A percentile compares a stretch with the other conserved stretches of the same genome.
These are phyloP conservation scores for Penicillium canescens DNA, from an alignment of 495 filamentous ascomycete genomes.

Conservation along the genomic window DNA sequence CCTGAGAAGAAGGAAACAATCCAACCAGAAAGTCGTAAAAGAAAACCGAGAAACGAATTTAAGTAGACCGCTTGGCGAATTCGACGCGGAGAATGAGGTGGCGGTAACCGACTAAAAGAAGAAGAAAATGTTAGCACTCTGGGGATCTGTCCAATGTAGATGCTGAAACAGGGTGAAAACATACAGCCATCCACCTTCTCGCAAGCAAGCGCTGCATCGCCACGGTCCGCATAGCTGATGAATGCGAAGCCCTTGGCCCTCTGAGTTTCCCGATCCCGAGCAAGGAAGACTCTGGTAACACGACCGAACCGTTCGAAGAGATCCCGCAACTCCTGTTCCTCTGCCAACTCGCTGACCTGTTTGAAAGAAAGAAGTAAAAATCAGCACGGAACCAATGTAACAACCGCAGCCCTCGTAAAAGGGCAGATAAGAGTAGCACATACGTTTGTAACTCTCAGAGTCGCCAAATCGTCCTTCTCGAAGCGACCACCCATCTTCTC, in stretches of 20 bases:
- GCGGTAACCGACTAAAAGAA: constrained; percentile 69
- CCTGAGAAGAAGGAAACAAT: constrained; percentile 38
- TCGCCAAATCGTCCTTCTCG: constrained; percentile 95
- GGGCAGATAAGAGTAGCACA: constrained; percentile 34
- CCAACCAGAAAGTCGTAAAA: constrained; percentile 26
- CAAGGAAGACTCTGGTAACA: constrained; percentile 94
- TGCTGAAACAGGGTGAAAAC: constrained; percentile 26
- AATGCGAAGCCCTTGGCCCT: constrained; percentile 97
- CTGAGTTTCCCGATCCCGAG: constrained; percentile 93
- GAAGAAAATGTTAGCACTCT: constrained; percentile 25
- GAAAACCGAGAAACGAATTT: constrained; percentile 32
- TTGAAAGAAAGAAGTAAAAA: constrained; percentile 13
- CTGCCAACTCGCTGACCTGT: constrained; percentile 93
- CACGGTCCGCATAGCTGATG: constrained; percentile 88
- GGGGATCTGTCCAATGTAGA: neutral
- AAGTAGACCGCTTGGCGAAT: constrained; percentile 81
- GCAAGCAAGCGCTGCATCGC: constrained; percentile 87
- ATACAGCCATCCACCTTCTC: constrained; percentile 96
- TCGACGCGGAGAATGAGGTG: constrained; percentile 89
- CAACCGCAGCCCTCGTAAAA: neutral
- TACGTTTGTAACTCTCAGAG: constrained; percentile 95
- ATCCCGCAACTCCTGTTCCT: constrained; percentile 90
- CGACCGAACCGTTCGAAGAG: constrained; percentile 97
- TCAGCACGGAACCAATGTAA: constrained; percentile 10
- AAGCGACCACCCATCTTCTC: constrained; percentile 93